Evolutionary conservation across 257 asterid species (phyloP).

Genomic region (Capsicum chinense): DNA sequence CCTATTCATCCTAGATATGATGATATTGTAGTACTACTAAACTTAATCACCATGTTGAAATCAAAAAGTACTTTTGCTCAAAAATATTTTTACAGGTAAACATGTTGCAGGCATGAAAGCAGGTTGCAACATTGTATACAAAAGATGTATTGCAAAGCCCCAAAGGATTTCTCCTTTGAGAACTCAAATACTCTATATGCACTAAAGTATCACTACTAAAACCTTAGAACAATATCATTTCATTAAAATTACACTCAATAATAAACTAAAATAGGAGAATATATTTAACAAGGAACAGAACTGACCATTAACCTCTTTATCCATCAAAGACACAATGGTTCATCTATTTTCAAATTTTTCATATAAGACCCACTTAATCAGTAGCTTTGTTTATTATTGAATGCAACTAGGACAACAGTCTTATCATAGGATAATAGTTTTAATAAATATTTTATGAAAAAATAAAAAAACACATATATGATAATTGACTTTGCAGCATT

Average conservation of each 20-base stretch:
- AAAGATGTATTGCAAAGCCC: background rate
- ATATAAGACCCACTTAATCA: background rate
- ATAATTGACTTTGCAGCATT: too few species aligned
- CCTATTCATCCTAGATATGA: background rate
- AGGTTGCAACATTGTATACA: background rate
- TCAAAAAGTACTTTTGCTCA: background rate
- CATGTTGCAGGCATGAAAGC: constrained; percentile 14
- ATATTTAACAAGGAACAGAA: constrained; percentile 1
- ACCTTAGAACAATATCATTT: background rate
- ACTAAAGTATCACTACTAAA: background rate
- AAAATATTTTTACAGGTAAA: background rate
- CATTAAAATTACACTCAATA: background rate
- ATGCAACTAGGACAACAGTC: too few species aligned
- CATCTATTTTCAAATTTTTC: background rate
- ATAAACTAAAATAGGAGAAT: background rate
- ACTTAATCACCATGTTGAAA: background rate
- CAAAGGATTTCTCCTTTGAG: background rate
- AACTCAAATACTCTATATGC: background rate
- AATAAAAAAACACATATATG: too few species aligned
- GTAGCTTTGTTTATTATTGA: background rate
- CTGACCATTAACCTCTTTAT: background rate
- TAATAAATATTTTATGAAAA: too few species aligned
- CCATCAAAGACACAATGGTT: background rate
- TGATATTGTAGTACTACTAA: background rate
- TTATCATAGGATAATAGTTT: too few species aligned